phyloP scores from a whole-genome alignment of 2,329 filamentous ascomycete species.

The Paramyrothecium roridum region DNA sequence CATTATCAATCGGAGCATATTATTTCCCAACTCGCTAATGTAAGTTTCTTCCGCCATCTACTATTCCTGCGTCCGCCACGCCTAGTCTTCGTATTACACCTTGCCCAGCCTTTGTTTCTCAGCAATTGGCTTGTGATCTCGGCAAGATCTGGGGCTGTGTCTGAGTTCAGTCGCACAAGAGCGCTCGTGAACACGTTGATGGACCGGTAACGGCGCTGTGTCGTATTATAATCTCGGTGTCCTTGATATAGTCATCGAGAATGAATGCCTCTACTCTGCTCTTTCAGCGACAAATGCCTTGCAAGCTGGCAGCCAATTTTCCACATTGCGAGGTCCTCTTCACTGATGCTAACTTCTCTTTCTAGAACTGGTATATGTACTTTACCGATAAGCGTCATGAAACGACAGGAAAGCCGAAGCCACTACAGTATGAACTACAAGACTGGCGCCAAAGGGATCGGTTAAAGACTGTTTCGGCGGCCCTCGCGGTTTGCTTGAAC shows the following conservation, averaged over 20 bases:
- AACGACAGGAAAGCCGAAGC: slow-evolving; percentile 82
- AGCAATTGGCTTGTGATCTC: background rate
- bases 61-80: too few species aligned
- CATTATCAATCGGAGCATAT: slow-evolving; percentile 91
- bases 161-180: background rate
- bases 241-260: too few species aligned
- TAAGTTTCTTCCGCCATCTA: slow-evolving; percentile 46
- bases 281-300: background rate
- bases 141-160: background rate
- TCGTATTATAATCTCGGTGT: too few species aligned
- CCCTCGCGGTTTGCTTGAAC: slow-evolving; percentile 90
- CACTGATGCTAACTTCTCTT: slow-evolving; percentile 8
- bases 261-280: background rate
- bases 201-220: background rate
- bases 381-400: slow-evolving; percentile 98
- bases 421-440: slow-evolving; percentile 63
- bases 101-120: background rate
- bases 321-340: background rate
- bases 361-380: slow-evolving; percentile 98
- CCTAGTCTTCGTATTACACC: too few species aligned
- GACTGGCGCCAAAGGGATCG: slow-evolving; percentile 98
- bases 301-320: background rate
- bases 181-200: background rate
- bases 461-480: slow-evolving; percentile 93
- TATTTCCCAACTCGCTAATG: slow-evolving; percentile 77